A percentile compares a stretch with the other conserved stretches of the same genome.
Evolutionary conservation across 202 grass and related monocot genomes (phyloP).

Genomic region (Thinopyrum obtusiflorum): DNA sequence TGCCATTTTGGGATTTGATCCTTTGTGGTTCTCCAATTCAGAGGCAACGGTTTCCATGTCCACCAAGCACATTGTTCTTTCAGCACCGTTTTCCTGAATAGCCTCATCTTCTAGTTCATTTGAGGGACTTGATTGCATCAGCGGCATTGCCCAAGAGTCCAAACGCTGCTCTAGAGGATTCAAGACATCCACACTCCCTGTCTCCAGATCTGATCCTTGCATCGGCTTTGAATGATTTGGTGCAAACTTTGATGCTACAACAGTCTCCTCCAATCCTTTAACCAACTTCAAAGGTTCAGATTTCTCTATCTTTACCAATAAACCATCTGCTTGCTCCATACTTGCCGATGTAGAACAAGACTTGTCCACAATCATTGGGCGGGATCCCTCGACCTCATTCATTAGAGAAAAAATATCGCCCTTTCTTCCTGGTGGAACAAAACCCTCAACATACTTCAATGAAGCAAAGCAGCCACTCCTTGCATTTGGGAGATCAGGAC

Average conservation of each 20-base stretch:
- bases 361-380: not conserved
- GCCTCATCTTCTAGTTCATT: not conserved
- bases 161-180: not conserved
- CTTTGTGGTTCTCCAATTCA: not conserved
- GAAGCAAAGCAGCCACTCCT: conserved; percentile 1
- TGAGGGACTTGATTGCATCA: not conserved
- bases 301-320: not conserved
- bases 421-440: not conserved
- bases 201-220: not conserved
- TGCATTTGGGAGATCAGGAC: not conserved
- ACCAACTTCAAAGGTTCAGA: not conserved
- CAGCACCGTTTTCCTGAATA: not conserved
- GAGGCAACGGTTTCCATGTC: not conserved
- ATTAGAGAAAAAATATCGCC: not conserved
- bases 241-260: not conserved
- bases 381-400: conserved; percentile 16
- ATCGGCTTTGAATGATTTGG: not conserved
- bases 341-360: not conserved
- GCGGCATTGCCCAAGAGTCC: not conserved
- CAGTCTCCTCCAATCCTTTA: not conserved
- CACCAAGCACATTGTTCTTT: not conserved
- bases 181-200: conserved; percentile 17
- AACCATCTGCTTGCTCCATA: not conserved
- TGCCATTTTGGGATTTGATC: conserved; percentile 2
- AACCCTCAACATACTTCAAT: conserved; percentile 10